Percentiles rank a stretch among this genome's conserved stretches.
These are phyloP conservation scores for Solanum hybrid DNA, from an alignment of 305 asterid genomes.

Conservation along the genomic window DNA sequence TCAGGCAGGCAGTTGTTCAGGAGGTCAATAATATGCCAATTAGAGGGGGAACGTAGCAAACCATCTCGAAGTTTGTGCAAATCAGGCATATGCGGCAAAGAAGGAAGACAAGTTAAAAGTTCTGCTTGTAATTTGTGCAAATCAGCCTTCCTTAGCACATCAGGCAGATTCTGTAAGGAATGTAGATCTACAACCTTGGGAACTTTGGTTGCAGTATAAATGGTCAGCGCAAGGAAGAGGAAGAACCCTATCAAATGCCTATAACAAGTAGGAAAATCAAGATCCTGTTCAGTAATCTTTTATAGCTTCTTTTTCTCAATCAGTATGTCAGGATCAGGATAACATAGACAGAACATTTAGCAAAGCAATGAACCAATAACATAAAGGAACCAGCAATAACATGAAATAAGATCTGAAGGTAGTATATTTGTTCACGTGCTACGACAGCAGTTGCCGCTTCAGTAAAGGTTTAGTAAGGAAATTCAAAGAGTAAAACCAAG, in stretches of 20 bases:
- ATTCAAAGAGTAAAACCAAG: background rate
- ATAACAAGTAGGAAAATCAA: slow-evolving; percentile 18
- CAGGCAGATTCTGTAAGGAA: slow-evolving; percentile 49
- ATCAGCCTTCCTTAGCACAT: slow-evolving; percentile 65
- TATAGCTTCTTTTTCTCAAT: background rate
- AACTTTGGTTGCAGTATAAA: slow-evolving; percentile 75
- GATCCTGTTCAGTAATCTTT: background rate
- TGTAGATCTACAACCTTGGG: slow-evolving; percentile 70
- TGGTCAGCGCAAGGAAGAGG: slow-evolving; percentile 78
- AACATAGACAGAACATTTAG: background rate
- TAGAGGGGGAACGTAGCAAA: slow-evolving; percentile 49
- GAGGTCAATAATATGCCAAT: slow-evolving; percentile 71
- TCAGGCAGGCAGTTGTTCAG: slow-evolving; percentile 78
- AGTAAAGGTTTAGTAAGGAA: background rate
- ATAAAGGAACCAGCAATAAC: background rate
- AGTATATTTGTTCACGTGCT: background rate
- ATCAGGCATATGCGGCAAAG: slow-evolving; percentile 72
- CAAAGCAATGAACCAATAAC: background rate
- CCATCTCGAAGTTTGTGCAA: slow-evolving; percentile 55
- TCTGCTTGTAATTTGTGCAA: slow-evolving; percentile 58
- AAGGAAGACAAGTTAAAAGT: slow-evolving; percentile 64
- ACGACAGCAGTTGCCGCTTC: background rate
- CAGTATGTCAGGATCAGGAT: background rate
- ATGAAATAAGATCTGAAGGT: background rate
- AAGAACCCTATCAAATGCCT: slow-evolving; percentile 99